Evolutionary conservation across 2,329 filamentous ascomycete genomes (phyloP), one percentile per base, ranked within the genome.

Genomic region (Amesomyces nigricolor): DNA sequence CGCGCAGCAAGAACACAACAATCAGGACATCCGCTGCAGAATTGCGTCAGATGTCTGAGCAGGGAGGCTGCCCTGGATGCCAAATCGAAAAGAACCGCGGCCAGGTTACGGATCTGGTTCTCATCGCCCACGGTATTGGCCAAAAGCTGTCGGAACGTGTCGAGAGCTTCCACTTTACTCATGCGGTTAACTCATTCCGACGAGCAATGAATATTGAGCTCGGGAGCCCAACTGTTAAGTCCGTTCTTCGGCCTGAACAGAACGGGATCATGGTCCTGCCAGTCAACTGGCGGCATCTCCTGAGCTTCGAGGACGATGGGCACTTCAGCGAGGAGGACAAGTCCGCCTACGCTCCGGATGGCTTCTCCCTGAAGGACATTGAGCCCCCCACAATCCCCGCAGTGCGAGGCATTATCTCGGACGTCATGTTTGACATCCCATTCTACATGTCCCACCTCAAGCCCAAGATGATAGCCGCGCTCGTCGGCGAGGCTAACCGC

Each of bases 401-500:
- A 0, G 87, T 99, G n/a, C 86, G 94, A 45, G 89, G 88, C 66
- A 84, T 99, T 67, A 95, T 99, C 58, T 95, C 89, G 42, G 94
- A 99, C 69, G 90, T 99, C 64, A 96, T 99, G 90, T 86, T 97
- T 48, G 94, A 99, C 68, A 92, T 99, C 48, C 94, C 94, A 0
- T 97, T 96, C 68, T 99, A 97, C 72, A 86, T 99, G 73, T 97
- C 92, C 0, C 88, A 95, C 57, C 92, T 97, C 72, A 96, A 97
- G 66, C 82, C 86, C 4, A 96, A 91, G 70, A 97, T 99, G 91
- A 88, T 96, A 49, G 80, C 86, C 43, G 91, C 94, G 1, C 85
- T 96, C 47, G 86, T 95, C 40, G 81, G 80, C 56, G 94, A 99
- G 73, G 92, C 94, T 7, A 99, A 99, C 66, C 83, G 92, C 5